Conservation (phyloP, 1,139 yeast genomes). For the Magnusiomyces sp. region DNA sequence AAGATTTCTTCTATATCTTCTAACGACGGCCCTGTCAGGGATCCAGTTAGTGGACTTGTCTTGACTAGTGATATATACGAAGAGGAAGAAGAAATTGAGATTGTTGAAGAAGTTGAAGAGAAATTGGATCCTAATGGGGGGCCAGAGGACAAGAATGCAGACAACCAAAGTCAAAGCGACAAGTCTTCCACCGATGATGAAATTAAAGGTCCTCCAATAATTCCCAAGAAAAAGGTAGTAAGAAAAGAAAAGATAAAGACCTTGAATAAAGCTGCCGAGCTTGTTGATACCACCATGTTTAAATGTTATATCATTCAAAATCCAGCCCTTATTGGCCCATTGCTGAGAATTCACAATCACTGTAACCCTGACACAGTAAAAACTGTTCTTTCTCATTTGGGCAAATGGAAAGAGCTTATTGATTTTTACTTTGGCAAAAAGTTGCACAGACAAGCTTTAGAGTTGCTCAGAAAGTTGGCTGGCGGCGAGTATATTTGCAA, state of each 20-base stretch:
- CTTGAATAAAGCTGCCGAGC: conserved; percentile 36
- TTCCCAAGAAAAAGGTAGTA: too few species aligned
- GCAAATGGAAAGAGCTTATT: conserved; percentile 57
- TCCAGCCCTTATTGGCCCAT: conserved; percentile 73
- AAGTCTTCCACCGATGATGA: too few species aligned
- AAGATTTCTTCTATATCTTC: conserved; percentile 27
- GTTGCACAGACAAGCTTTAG: conserved; percentile 61
- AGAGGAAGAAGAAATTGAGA: conserved; percentile 12
- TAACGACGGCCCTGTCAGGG: neutral
- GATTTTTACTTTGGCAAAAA: conserved; percentile 66
- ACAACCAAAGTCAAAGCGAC: too few species aligned
- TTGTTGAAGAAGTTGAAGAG: too few species aligned
- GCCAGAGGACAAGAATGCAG: too few species aligned
- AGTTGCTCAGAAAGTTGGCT: conserved; percentile 39
- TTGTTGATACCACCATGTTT: conserved; percentile 75
- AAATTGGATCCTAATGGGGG: too few species aligned
- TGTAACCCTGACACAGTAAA: conserved; percentile 65
- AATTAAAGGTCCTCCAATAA: too few species aligned
- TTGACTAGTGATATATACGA: conserved; percentile 27
- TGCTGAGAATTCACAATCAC: conserved; percentile 63
- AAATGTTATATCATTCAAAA: conserved; percentile 59
- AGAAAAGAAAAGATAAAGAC: too few species aligned
- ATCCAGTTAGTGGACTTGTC: conserved; percentile 18
- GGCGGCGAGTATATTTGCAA: neutral
- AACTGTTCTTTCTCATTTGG: conserved; percentile 42